These are phyloP conservation scores for Puccinia triticina DNA, from an alignment of 1,284 basidiomycete genomes.

Conservation along the genomic window DNA sequence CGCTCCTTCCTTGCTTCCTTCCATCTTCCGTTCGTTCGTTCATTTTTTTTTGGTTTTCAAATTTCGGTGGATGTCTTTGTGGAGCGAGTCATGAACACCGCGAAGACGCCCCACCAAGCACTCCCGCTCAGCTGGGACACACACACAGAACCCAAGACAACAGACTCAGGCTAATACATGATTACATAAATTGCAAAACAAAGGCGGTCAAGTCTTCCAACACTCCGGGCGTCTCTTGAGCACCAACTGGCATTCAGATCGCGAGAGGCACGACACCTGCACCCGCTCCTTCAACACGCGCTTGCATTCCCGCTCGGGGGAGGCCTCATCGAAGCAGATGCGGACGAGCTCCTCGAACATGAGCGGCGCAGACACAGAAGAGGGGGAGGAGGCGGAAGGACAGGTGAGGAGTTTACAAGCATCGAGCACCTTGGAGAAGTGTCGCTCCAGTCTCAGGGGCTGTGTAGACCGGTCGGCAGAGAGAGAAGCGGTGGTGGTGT, in stretches of 20 bases:
- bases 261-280: neutral
- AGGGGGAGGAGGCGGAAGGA: neutral
- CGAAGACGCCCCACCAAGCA: too few species aligned
- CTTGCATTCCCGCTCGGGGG: neutral
- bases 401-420: neutral
- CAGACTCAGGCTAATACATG: too few species aligned
- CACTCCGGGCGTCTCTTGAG: conserved; percentile 16
- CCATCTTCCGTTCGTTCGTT: too few species aligned
- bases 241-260: neutral
- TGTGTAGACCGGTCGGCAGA: neutral
- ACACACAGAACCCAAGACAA: too few species aligned
- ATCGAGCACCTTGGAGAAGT: neutral
- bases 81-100: too few species aligned
- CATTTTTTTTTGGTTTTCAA: too few species aligned
- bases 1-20: too few species aligned
- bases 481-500: neutral
- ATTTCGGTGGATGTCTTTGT: too few species aligned
- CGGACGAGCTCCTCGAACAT: neutral
- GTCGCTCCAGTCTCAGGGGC: neutral
- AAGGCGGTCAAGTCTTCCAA: conserved; percentile 17
- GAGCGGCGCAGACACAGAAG: too few species aligned
- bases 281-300: neutral
- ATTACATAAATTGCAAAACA: too few species aligned
- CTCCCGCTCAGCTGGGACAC: too few species aligned
- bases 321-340: neutral